Evolutionary conservation across 1,284 basidiomycete genomes (phyloP).

Genomic region (Ceratorhiza oryzae-sativae): DNA sequence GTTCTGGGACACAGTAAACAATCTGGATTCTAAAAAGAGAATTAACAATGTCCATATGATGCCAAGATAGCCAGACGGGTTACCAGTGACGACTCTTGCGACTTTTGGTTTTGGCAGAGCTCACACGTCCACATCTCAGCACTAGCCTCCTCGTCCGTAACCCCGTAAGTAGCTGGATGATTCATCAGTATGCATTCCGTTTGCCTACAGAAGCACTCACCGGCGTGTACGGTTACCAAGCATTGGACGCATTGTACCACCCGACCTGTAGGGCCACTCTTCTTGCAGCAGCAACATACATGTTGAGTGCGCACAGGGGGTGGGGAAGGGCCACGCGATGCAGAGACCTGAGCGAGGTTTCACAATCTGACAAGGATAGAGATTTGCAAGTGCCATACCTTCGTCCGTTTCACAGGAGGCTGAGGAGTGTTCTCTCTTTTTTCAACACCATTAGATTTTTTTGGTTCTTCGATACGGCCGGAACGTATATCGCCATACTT

Average conservation of each 20-base stretch:
- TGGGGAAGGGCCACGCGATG: conserved; percentile 44
- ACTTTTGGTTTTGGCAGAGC: conserved; percentile 80
- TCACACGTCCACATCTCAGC: conserved; percentile 84
- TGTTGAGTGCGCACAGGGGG: conserved; percentile 61
- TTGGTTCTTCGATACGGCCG: conserved; percentile 44
- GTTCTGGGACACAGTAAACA: conserved; percentile 76
- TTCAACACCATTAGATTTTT: conserved; percentile 60
- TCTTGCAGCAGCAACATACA: conserved; percentile 77
- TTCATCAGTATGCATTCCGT: not conserved
- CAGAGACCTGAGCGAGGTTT: not conserved
- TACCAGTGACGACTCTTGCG: conserved; percentile 78
- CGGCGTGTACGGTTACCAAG: conserved; percentile 76
- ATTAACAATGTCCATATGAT: conserved; percentile 39
- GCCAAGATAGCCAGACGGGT: conserved; percentile 45
- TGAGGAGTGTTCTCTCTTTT: conserved; percentile 83
- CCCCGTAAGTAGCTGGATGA: conserved; percentile 68
- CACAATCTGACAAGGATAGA: not conserved
- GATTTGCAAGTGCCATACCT: conserved; percentile 57
- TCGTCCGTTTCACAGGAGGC: conserved; percentile 68
- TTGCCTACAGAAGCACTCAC: conserved; percentile 53
- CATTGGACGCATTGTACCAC: conserved; percentile 84
- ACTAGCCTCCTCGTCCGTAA: conserved; percentile 64
- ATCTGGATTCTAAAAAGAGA: conserved; percentile 62
- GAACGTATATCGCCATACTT: conserved; percentile 85
- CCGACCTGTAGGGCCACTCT: conserved; percentile 73